Base-by-base conservation (phyloP, 1,139 yeast genomes). In the Geotrichum reessii region DNA sequence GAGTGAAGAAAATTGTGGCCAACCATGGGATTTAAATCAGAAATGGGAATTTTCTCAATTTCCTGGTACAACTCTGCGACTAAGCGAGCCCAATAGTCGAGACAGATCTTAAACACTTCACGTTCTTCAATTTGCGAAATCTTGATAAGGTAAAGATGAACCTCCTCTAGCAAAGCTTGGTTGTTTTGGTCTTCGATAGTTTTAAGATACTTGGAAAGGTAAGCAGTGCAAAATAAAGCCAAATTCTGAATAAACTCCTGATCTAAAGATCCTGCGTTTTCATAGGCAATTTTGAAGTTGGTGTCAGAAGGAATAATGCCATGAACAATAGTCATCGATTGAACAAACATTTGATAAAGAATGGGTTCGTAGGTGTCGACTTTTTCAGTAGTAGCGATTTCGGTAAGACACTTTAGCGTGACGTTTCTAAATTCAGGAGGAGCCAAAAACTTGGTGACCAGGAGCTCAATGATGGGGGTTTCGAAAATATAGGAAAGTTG, bases 201-300 rank as follows among this genome's bases (percentile, higher is more conserved):
- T 52, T 78, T 69, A 64, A 93, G 81, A 73, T 93, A 97, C 69
- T 85, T 85, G 40, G 86, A 76, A 65, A 93, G 78, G 71, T 87
- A 92, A 2, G 97, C 87, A 59, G 95, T 86, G 66, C 93, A 80
- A 73, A 86, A 93, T 87, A 93, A 86, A 12, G 98, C 96, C 71
- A 93, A 81, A 76, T 93, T 97, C 74, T 95, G 97, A 67, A 95
- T 82, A 69, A 92, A 92, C 50, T 95, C 92, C 76, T 93, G 99
- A 70, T 92, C 98, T 55, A 82, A 79, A 21, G 96, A 82, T 67
- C 81, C 81, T 3, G 97, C 96, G 64, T 78, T 78, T 58, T 81
- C 81, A 73, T 93, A 95, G 22, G 89, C 83, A 58, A 80, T 79
- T 66, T 81, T 84, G 68, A 93, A 79, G 69, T 91, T 89, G 1